Percentiles rank a stretch among this genome's conserved stretches.
Conservation (phyloP, 495 filamentous ascomycete genomes). For the Xylaria flabelliformis region DNA sequence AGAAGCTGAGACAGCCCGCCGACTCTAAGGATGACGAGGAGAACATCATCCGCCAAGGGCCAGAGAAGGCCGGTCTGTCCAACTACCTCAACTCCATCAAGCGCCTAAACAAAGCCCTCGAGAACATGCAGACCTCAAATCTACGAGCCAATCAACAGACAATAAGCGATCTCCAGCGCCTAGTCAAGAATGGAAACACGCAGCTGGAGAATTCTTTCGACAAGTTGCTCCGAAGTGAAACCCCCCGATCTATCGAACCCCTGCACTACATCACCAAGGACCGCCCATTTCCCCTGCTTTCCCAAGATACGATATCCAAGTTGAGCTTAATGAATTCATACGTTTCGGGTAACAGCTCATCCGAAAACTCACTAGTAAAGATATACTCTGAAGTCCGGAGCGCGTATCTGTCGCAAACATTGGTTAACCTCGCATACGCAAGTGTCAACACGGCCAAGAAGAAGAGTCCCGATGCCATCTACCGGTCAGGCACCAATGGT, state of each 20-base stretch:
- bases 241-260: conserved; percentile 79
- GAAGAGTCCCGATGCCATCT: conserved; percentile 77
- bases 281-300: conserved; percentile 56
- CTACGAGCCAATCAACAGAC: conserved; percentile 90
- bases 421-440: conserved; percentile 85
- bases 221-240: conserved; percentile 69
- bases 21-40: conserved; percentile 90
- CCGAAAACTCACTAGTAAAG: conserved; percentile 68
- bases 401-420: conserved; percentile 77
- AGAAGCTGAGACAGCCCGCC: conserved; percentile 83
- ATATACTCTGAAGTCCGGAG: conserved; percentile 87
- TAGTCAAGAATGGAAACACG: conserved; percentile 77
- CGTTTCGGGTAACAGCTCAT: conserved; percentile 55
- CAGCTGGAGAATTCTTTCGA: conserved; percentile 85
- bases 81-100: conserved; percentile 91
- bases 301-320: conserved; percentile 56
- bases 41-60: conserved; percentile 84
- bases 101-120: conserved; percentile 80
- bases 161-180: conserved; percentile 74
- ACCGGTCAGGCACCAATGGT: conserved; percentile 89
- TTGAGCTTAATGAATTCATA: conserved; percentile 60
- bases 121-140: conserved; percentile 83
- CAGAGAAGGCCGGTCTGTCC: conserved; percentile 76
- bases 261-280: conserved; percentile 93
- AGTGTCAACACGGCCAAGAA: conserved; percentile 88